A percentile compares a stretch with the other conserved stretches of the same genome.
These are phyloP conservation scores for Chloromonas sp. DNA, from an alignment of 163 green algal species.

Conservation along the genomic window DNA sequence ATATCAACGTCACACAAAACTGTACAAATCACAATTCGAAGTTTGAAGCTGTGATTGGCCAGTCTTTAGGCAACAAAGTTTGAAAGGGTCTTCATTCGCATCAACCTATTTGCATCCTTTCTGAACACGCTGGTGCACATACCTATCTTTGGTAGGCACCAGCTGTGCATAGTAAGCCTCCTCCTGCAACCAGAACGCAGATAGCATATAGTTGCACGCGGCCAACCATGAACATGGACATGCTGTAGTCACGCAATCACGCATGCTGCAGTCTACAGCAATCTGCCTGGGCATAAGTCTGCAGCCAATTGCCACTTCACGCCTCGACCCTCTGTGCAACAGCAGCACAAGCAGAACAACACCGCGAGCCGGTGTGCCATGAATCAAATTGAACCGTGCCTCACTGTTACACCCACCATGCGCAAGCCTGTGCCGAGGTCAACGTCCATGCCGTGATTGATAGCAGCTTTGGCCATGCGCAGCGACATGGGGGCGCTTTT, in stretches of 20 bases:
- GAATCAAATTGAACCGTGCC: neutral
- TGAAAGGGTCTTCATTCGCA: neutral
- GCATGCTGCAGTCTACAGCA: no score
- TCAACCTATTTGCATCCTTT: neutral
- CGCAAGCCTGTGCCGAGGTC: conserved; percentile 61
- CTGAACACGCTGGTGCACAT: neutral
- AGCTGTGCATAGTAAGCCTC: conserved; percentile 65
- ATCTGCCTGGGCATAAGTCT: no score
- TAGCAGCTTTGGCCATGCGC: conserved; percentile 67
- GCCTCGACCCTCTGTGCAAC: no score
- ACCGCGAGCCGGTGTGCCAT: no score
- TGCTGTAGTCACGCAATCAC: no score
- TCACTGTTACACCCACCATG: conserved; percentile 48
- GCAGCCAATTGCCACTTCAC: no score
- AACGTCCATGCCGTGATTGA: conserved; percentile 50
- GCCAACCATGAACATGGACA: no score
- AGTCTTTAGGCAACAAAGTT: neutral
- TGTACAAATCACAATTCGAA: neutral
- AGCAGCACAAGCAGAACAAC: no score
- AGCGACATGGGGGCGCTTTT: conserved; percentile 70
- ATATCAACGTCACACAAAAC: neutral
- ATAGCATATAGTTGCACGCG: no score
- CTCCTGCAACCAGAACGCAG: conserved; percentile 26
- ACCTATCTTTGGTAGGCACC: conserved; percentile 61
- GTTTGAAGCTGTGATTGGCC: neutral